Evolutionary conservation across 2,329 filamentous ascomycete genomes (phyloP).

Genomic region (Cercospora nicotianae): DNA sequence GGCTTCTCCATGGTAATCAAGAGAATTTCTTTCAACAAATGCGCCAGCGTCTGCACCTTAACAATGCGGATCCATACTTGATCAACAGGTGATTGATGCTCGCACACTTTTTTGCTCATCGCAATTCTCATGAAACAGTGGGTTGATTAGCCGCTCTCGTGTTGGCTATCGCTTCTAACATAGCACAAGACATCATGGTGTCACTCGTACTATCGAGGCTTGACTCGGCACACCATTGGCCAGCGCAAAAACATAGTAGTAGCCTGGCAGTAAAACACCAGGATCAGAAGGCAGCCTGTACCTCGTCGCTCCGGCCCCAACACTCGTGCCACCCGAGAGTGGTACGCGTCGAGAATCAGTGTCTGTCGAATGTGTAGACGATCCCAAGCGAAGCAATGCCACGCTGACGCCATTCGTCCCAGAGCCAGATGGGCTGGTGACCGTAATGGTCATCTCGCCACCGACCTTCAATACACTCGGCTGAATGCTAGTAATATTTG

Average conservation of each 20-base stretch:
- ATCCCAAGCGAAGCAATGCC: neutral
- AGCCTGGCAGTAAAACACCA: neutral
- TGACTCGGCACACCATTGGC: neutral
- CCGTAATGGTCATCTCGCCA: neutral
- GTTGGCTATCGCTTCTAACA: too few species aligned
- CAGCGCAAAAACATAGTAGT: constrained; percentile 6
- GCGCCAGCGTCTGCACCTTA: too few species aligned
- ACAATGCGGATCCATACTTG: too few species aligned
- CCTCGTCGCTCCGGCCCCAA: neutral
- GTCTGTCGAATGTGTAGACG: neutral
- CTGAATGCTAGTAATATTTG: neutral
- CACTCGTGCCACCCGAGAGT: neutral
- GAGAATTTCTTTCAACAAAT: too few species aligned
- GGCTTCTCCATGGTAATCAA: too few species aligned
- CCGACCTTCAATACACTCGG: neutral
- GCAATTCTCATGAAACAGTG: too few species aligned
- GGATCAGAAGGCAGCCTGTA: constrained; percentile 8
- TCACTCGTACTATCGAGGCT: neutral
- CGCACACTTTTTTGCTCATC: too few species aligned
- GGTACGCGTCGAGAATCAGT: neutral
- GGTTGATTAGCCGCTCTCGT: too few species aligned
- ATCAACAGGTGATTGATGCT: too few species aligned
- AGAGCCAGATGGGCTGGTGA: neutral
- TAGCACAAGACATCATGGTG: neutral
- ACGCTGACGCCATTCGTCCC: neutral